Evolutionary conservation across 441 rosid genomes (phyloP), one percentile per base, ranked within the genome.

Genomic region (Populus hybrid): DNA sequence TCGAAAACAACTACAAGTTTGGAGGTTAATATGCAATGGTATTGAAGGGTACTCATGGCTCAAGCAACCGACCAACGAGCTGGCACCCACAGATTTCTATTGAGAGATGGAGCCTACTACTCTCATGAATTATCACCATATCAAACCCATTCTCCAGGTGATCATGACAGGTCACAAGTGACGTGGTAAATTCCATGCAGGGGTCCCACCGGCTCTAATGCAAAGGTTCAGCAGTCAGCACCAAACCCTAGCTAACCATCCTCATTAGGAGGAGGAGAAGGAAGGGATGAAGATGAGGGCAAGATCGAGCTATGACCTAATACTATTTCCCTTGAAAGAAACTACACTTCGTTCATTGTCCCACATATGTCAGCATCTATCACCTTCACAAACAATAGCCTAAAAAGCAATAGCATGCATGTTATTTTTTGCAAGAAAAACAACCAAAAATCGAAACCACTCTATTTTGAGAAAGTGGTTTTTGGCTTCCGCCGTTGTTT

Each of bases 401-500:
- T 57, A 57, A 2, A n/a, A 57, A n/a, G 63, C 1, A 12, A 46
- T 38, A 10, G 42, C 10, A 38, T 38, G 11, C 0, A 38, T 38
- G 10, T 46, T 46, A 12, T 46, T 46, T 46, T 14, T 46, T 46
- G 57, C 57, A 38, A 10, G 2, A 40, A 40, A 40, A 40, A 40
- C 11, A 10, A 40, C 50, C 50, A 21, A 10, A 74, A 38, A 28
- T 54, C 16, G 76, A 79, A 84, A 82, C 85, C 79, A 30, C 74
- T 57, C 67, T 24, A 6, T 72, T 38, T 16, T 8, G 6, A 14
- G 34, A 5, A 50, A 36, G 76, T 36, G 83, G 87, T 82, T 70
- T 85, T 57, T 28, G 38, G 67, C 36, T 26, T n/a, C 77, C 84
- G 85, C 85, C 87, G 83, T 83, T 80, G 85, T 83, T 85, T 83